Evolutionary conservation across 2,329 filamentous ascomycete species (phyloP), one percentile per base, ranked within the genome.

Genomic region (Ophiosphaerella herpotricha): DNA sequence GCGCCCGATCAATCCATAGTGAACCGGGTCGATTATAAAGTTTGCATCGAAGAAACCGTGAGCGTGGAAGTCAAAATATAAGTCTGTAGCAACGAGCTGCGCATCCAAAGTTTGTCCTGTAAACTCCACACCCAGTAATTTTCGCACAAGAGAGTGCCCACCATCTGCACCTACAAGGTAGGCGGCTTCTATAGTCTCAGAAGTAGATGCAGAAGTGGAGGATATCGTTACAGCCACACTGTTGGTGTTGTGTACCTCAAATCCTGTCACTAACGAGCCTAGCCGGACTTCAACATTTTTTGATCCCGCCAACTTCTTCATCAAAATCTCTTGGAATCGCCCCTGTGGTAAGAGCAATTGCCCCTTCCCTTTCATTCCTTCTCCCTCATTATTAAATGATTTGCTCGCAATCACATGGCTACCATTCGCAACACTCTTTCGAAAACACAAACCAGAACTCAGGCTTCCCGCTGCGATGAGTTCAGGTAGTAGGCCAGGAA

Each of bases 21-120:
- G 46, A n/a, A 63, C 43, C 0, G 61, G 58, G 41, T 76, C 73
- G 5, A 74, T 61, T 52, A 76, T 61, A 56, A 76, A 77, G 32
- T 77, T 77, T 5, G 70, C 73, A 23, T 74, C 72, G 39, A 64
- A 64, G 63, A 74, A 77, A 12, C 65, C 68, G 34, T 75, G 61
- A 11, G 63, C 55, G 7, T 70, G 59, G 51, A 75, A 75, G 13
- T 70, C 68, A 41, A 73, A 73, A 16, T 61, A 57, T 1, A 73
- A 56, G 50, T 76, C 72, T 5, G 71, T 74, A 8, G 74, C 73
- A 1, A 76, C 70, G 38, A 76, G 69, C 46, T 72, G 69, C 2
- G 55, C 60, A 8, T 67, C 61, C n/a, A 74, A 58, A 5, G 71
- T 74, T 23, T 70, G 68, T 42, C 72, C 72, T 7, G 62, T 54